Evolutionary conservation across 2,329 filamentous ascomycete genomes (phyloP).

Genomic region (Sporothrix protearum): DNA sequence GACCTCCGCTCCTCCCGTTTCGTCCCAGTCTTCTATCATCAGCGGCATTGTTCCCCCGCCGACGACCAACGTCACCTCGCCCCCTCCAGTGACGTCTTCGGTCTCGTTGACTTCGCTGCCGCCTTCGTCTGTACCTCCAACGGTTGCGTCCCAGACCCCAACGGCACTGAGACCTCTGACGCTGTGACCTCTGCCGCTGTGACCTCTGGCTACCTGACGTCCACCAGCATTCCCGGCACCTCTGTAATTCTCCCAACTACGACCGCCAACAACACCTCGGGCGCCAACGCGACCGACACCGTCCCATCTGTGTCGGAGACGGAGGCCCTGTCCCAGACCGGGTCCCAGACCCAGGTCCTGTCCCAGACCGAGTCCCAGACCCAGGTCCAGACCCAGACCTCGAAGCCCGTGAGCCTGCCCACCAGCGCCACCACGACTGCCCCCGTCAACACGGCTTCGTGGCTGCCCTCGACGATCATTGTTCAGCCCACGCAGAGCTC

Average conservation of each 20-base stretch:
- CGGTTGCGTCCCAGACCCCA: conserved; percentile 7
- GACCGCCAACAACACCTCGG: conserved; percentile 26
- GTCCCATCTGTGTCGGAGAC: conserved; percentile 5
- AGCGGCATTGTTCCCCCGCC: conserved; percentile 5
- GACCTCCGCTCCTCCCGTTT: conserved; percentile 9
- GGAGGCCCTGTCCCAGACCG: not conserved
- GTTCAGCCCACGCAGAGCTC: conserved; percentile 48
- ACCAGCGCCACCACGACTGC: not conserved
- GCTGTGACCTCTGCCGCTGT: not conserved
- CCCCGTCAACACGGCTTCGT: conserved; percentile 31
- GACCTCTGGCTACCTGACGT: not conserved
- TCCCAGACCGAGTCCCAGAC: not conserved
- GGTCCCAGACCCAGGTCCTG: not conserved
- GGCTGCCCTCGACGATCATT: conserved; percentile 60
- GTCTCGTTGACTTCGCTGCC: conserved; percentile 9
- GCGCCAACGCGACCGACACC: not conserved
- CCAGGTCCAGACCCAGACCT: not conserved
- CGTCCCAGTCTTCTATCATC: conserved; percentile 2
- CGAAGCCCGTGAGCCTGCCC: conserved; percentile 1
- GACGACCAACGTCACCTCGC: conserved; percentile 16
- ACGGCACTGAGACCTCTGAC: conserved; percentile 12
- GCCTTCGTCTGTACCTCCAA: not conserved
- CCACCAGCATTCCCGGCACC: conserved; percentile 6
- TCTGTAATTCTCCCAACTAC: conserved; percentile 20
- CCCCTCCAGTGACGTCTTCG: conserved; percentile 8